phyloP scores from a whole-genome alignment of 768 basidiomycete species.

The Suillus sp. region DNA sequence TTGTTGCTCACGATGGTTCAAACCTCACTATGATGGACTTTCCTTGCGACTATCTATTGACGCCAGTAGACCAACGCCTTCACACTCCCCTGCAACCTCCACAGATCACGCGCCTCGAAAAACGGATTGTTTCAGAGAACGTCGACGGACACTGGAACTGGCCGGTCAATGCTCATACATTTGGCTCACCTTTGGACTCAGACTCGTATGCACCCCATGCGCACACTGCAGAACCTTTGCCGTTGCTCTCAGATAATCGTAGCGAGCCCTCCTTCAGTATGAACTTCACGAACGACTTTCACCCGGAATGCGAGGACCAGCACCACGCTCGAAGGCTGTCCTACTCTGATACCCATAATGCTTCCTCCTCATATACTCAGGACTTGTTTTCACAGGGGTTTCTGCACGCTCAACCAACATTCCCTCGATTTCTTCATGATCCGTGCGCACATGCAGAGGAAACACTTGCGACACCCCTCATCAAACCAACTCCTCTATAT shows the following conservation, averaged over 20 bases:
- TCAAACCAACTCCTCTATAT: slow-evolving; percentile 34
- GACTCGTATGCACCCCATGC: not conserved
- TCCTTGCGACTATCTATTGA: slow-evolving; percentile 18
- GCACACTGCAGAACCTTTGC: not conserved
- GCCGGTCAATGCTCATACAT: slow-evolving; percentile 19
- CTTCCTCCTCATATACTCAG: slow-evolving; percentile 7
- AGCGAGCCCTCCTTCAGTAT: not conserved
- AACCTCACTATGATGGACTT: slow-evolving; percentile 12
- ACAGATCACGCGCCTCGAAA: slow-evolving; percentile 23
- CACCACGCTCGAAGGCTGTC: slow-evolving; percentile 16
- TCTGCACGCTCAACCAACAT: slow-evolving; percentile 5
- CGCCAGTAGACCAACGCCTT: slow-evolving; percentile 33
- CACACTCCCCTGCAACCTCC: slow-evolving; percentile 31
- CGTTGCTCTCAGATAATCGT: not conserved
- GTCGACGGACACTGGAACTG: slow-evolving; percentile 21
- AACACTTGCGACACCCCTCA: slow-evolving; percentile 22
- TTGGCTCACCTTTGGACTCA: slow-evolving; percentile 11
- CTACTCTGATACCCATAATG: slow-evolving; percentile 8
- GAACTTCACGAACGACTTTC: not conserved
- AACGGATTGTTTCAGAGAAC: slow-evolving; percentile 9
- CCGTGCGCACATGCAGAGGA: slow-evolving; percentile 15
- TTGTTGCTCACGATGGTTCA: slow-evolving; percentile 18
- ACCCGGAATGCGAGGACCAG: slow-evolving; percentile 16
- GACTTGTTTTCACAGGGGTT: slow-evolving; percentile 12
- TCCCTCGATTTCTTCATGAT: slow-evolving; percentile 2